Evolutionary conservation across 2,329 filamentous ascomycete genomes (phyloP).

Genomic region (Colletotrichum brevisporum): DNA sequence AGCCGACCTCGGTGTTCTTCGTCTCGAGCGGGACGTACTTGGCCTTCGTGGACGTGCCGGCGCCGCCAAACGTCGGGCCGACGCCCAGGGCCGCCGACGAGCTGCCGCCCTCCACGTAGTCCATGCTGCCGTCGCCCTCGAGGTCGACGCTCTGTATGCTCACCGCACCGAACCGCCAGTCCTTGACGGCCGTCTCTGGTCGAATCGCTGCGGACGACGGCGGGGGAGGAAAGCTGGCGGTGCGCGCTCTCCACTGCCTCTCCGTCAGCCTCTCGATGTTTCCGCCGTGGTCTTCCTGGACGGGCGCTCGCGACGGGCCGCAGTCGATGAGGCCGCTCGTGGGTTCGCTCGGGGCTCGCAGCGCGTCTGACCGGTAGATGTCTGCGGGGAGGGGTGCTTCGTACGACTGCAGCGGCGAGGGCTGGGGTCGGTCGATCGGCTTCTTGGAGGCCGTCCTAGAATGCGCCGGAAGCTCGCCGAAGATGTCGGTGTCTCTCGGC

Average conservation of each 20-base stretch:
- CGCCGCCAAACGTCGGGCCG: conserved; percentile 68
- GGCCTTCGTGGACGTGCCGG: conserved; percentile 86
- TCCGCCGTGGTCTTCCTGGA: conserved; percentile 47
- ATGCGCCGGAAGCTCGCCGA: conserved; percentile 69
- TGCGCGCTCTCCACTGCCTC: conserved; percentile 57
- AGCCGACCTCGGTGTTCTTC: conserved; percentile 83
- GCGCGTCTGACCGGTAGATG: conserved; percentile 20
- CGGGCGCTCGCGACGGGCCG: conserved; percentile 56
- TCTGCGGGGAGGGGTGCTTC: conserved; percentile 32
- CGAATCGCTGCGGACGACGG: conserved; percentile 59
- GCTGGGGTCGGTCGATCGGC: conserved; percentile 25
- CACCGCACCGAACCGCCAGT: conserved; percentile 88
- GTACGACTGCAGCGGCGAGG: conserved; percentile 36
- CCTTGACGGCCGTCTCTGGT: conserved; percentile 66
- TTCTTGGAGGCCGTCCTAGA: conserved; percentile 47
- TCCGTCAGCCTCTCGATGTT: conserved; percentile 57
- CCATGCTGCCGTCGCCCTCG: conserved; percentile 47
- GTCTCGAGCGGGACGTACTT: conserved; percentile 80
- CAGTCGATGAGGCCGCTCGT: conserved; percentile 63
- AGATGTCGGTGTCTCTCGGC: conserved; percentile 62
- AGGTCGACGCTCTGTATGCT: conserved; percentile 87
- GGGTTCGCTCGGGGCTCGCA: not conserved
- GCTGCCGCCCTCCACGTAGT: conserved; percentile 54
- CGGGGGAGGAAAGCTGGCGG: conserved; percentile 59
- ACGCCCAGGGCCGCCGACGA: conserved; percentile 66